Evolutionary conservation across 257 asterid species (phyloP).

Genomic region (Solanum ahanhuiri): DNA sequence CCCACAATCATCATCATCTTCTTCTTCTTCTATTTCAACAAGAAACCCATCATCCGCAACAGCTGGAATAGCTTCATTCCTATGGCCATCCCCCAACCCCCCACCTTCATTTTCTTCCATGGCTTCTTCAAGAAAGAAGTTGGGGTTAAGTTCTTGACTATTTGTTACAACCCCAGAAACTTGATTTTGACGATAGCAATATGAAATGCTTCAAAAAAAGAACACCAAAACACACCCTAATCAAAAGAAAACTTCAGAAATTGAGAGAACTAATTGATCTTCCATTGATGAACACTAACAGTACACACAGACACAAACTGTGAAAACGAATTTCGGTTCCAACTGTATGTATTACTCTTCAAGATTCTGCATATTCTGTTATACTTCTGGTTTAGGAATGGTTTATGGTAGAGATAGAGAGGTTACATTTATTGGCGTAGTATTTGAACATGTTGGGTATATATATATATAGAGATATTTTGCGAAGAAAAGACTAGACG

Average conservation of each 20-base stretch:
- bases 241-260: not conserved
- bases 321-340: not conserved
- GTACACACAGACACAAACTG: not conserved
- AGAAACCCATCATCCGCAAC: constrained; percentile 64
- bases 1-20: constrained; percentile 68
- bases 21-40: constrained; percentile 18
- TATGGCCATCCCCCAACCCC: constrained; percentile 21
- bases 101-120: not conserved
- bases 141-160: not conserved
- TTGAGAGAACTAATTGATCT: not conserved
- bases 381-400: not conserved
- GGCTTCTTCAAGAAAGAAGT: not conserved
- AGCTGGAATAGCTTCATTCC: constrained; percentile 70
- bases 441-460: too few relatives aligned
- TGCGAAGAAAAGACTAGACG: too few relatives aligned
- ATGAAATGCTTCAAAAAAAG: not conserved
- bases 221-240: not conserved
- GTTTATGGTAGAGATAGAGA: too few relatives aligned
- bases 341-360: not conserved
- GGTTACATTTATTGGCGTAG: too few relatives aligned
- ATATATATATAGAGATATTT: too few relatives aligned
- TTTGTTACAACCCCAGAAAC: not conserved
- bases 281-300: not conserved
- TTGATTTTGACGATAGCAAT: not conserved
- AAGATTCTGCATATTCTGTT: not conserved